Evolutionary conservation across 2,329 filamentous ascomycete genomes (phyloP), one percentile per base, ranked within the genome.

Genomic region (Fusarium palustre): DNA sequence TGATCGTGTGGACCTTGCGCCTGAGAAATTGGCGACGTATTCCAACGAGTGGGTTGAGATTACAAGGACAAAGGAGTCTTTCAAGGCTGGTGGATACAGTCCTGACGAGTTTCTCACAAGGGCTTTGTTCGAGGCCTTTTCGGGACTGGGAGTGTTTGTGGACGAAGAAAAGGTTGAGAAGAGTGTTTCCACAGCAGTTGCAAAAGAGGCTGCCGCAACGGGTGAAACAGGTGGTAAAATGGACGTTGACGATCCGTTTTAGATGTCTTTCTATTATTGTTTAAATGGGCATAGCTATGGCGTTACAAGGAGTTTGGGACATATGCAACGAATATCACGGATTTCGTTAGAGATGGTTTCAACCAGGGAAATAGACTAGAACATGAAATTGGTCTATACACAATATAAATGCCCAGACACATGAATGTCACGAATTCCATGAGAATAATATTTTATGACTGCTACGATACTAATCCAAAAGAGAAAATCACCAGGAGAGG

Each of bases 61-160:
- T 25, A 86, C 90, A 33, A 87, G 90, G 59, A 87, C 87, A 41
- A 90, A 94, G 76, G 81, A 86, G 4, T 84, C 86, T 45, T 89
- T 91, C 75, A 82, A 87, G 53, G 92, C 92, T 18, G 94, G 94
- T 33, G 97, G 96, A 0, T 98, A 97, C 80, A 90, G 91, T 74
- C 83, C 95, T 43, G 84, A 87, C 34, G 94, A 97, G 76, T 98
- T 96, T 76, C 92, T 93, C 74, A 85, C 89, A 10, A 86, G 94
- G 25, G 90, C 92, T 25, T 82, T 99, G 76, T 92, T 93, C 64
- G 94, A 97, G 76, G 94, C 95, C 0, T 98, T 97, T 80, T 89
- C 92, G 0, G 96, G 97, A 0, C 79, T 99, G 64, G 93, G 92
- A 1, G 92, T 97, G 42, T 97, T 97, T 73, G 84, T 99, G 42